Evolutionary conservation across 139 green algal genomes (phyloP), one percentile per base, ranked within the genome.

Genomic region (Volvox reticuliferus): DNA sequence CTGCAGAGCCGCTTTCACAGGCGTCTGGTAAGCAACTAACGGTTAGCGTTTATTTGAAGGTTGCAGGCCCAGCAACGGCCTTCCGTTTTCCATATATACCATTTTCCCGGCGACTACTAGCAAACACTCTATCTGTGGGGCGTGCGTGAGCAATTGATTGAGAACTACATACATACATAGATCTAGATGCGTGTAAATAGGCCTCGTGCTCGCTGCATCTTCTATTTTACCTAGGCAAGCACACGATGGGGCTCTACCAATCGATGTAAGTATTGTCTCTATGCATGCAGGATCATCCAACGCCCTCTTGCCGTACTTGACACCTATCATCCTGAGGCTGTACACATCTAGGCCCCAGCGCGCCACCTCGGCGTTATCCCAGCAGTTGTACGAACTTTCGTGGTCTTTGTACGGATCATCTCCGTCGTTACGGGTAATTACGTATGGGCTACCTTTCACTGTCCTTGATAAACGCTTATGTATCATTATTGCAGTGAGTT

Each of bases 271-370:
- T 37, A 32, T 32, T 79, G 73, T 79, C 22, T 2, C 16, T 32
- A 35, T 9, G 33, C 16, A 20, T 62, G 76, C 80, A 86, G 80
- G 80, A 20, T 86, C 80, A 3, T 76, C 80, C 12, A 75, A 73
- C 12, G 26, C 55, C 1, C n/a, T 86, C 18, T 28, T 86, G 80
- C 80, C 80, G 26, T 86, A 86, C 80, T 14, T 86, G 80, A 86
- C 50, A 18, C 80, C 80, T 30, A 30, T 28, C 55, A 63, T 75
- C 12, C 26, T 86, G 80, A 55, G 55, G 26, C 24, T 76, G 80
- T 86, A 89, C 36, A 37, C 30, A 6, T 81, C 84, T 1, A 6
- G 68, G 17, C 84, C 68, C 0, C 14, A 22, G 14, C 68, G 36
- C 36, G 36, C 67, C 26, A 24, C 5, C 19, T 30, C 68, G 0